phyloP scores from a whole-genome alignment of 78 protist species.

The Dictyostelium firmibasis region DNA sequence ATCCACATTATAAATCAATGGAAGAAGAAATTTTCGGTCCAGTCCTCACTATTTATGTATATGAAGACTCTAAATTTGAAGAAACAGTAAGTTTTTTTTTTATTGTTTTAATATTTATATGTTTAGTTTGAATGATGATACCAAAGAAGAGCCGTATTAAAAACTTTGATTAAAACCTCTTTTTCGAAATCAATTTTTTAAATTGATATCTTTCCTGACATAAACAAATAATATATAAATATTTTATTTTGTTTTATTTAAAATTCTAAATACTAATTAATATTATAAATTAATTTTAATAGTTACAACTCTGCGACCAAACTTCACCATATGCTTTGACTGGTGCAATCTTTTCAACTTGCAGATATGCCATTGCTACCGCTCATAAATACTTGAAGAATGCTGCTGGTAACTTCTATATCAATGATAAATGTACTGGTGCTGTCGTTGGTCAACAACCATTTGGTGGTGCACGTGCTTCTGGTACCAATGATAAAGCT shows the following conservation, averaged over 20 bases:
- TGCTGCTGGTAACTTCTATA: conserved; percentile 96
- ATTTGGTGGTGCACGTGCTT: conserved; percentile 87
- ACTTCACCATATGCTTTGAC: conserved; percentile 93
- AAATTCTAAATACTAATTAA: neutral
- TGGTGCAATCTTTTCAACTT: conserved; percentile 89
- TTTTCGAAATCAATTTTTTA: conserved; percentile 22
- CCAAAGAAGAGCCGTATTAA: conserved; percentile 82
- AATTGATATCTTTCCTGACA: neutral
- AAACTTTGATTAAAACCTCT: conserved; percentile 67
- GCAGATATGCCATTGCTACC: conserved; percentile 56
- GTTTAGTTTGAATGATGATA: conserved; percentile 30
- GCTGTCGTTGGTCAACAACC: conserved; percentile 97
- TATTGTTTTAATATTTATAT: neutral
- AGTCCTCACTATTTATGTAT: conserved; percentile 92
- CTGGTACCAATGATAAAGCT: conserved; percentile 98
- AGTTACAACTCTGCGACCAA: conserved; percentile 63
- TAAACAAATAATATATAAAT: neutral
- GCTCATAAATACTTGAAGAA: conserved; percentile 69
- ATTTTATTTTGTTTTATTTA: neutral
- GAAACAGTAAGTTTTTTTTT: conserved; percentile 60
- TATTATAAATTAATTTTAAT: neutral
- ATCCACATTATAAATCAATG: conserved; percentile 88
- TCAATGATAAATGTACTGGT: conserved; percentile 97
- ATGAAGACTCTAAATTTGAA: conserved; percentile 78
- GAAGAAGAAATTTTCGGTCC: conserved; percentile 97